These are phyloP conservation scores for Musa troglodytarum DNA, from an alignment of 176 grass and related monocot genomes.

Conservation along the genomic window DNA sequence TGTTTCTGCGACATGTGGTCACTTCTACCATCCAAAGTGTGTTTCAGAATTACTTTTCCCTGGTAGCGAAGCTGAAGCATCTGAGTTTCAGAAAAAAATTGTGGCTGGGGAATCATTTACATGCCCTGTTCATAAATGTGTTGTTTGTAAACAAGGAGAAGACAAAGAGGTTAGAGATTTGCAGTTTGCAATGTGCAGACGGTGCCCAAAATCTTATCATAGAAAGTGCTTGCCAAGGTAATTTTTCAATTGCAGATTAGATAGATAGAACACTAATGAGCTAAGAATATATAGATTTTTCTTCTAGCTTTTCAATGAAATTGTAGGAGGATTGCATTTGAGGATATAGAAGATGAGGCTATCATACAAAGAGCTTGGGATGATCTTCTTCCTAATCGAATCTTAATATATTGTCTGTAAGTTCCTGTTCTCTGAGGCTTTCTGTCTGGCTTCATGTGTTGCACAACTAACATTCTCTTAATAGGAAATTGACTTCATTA, in stretches of 20 bases:
- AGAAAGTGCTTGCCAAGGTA: constrained; percentile 89
- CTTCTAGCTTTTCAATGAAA: constrained; percentile 8
- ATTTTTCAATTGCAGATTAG: constrained; percentile 7
- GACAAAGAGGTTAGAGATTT: constrained; percentile 42
- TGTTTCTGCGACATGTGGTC: constrained; percentile 89
- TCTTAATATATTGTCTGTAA: constrained; percentile 79
- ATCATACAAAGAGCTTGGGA: constrained; percentile 62
- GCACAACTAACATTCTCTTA: constrained; percentile 14
- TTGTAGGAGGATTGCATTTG: constrained; percentile 46
- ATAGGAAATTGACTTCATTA: neutral
- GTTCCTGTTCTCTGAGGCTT: constrained; percentile 17
- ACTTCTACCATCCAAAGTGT: constrained; percentile 92
- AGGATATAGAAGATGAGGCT: constrained; percentile 36
- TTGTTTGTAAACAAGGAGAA: constrained; percentile 60
- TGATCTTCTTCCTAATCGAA: constrained; percentile 35
- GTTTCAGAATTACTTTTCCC: constrained; percentile 49
- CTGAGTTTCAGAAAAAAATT: constrained; percentile 52
- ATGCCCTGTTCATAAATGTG: constrained; percentile 76
- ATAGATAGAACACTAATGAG: neutral
- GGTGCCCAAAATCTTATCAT: constrained; percentile 84
- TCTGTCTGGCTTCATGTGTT: neutral
- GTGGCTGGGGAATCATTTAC: constrained; percentile 50
- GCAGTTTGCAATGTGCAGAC: constrained; percentile 86
- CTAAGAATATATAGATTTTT: neutral
- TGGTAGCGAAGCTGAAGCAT: constrained; percentile 35